Base-by-base conservation (phyloP, 495 filamentous ascomycete genomes). In the Chlorociboria aeruginascens region DNA sequence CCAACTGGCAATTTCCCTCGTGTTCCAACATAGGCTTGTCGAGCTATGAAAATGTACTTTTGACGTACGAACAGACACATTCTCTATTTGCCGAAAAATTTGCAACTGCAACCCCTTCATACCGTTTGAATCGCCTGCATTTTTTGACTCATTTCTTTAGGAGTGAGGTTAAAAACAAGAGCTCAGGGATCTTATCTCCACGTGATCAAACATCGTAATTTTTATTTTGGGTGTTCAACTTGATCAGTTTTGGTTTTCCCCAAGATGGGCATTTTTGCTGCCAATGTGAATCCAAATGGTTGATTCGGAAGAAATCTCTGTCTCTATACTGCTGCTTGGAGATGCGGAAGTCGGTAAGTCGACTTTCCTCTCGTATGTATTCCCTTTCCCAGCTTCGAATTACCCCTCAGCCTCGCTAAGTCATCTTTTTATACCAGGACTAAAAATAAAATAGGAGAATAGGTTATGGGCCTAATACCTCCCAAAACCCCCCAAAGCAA, bases 271-370 rank as follows among this genome's bases (percentile, higher is more conserved):
- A 25, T 25, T 16, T 36, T 32, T 11, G 42, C 28, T 10, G 38
- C 1, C 9, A 39, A 25, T 14, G 43, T 41, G 30, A 29, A 51
- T 35, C 25, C 16, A 33, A 6, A 58, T 59, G 56, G 43, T 42
- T 37, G 52, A 59, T 8, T 13, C 43, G 13, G 61, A 28, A 71
- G 71, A 46, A 45, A 25, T 25, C 4, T 4, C 4, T 25, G 69
- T 90, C 49, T 82, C 73, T 7, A 72, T 95, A 43, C 70, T 95
- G 12, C 69, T 95, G 0, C 68, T 95, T 6, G 89, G 89, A 48
- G 88, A 95, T 59, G 63, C 77, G 40, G 76, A 74, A 56, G 85
- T 85, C 56, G 89, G 89, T 29, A 95, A 95, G 63, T 83, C 85
- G 9, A 89, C 83, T 11, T 92, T 95, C 59, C 62, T 95, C 59